These are phyloP conservation scores for Aureococcus anophagefferens DNA, from an alignment of 108 stramenopile species.

Conservation along the genomic window DNA sequence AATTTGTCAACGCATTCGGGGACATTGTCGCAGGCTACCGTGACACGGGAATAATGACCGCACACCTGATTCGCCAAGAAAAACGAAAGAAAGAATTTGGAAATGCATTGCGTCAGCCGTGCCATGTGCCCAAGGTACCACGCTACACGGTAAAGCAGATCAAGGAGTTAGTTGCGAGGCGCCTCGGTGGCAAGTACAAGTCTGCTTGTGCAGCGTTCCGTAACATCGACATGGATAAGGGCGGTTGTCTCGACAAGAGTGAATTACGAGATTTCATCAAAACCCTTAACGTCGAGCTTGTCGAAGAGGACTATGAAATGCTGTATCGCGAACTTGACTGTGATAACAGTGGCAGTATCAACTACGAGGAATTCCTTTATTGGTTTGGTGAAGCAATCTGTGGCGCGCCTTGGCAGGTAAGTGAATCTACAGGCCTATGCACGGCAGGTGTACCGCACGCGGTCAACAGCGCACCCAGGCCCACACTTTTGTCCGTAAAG, in stretches of 20 bases:
- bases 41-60: not conserved
- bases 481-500: too few relatives aligned
- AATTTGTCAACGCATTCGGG: not conserved
- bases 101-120: too few relatives aligned
- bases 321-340: not conserved
- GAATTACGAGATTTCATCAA: too few relatives aligned
- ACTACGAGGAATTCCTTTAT: not conserved
- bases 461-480: too few relatives aligned
- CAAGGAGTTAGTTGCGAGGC: not conserved
- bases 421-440: too few relatives aligned
- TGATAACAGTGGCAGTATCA: not conserved
- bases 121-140: not conserved
- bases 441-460: too few relatives aligned
- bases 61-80: too few relatives aligned
- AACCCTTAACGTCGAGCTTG: not conserved
- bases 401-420: not conserved
- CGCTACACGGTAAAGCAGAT: not conserved
- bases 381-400: not conserved
- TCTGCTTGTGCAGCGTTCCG: not conserved
- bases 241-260: not conserved
- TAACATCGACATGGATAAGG: not conserved
- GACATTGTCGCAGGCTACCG: not conserved
- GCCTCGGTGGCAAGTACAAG: not conserved
- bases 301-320: not conserved
- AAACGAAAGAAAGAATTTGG: too few relatives aligned